Conservation (phyloP, 1,284 basidiomycete species). For the Malassezia dermatis region DNA sequence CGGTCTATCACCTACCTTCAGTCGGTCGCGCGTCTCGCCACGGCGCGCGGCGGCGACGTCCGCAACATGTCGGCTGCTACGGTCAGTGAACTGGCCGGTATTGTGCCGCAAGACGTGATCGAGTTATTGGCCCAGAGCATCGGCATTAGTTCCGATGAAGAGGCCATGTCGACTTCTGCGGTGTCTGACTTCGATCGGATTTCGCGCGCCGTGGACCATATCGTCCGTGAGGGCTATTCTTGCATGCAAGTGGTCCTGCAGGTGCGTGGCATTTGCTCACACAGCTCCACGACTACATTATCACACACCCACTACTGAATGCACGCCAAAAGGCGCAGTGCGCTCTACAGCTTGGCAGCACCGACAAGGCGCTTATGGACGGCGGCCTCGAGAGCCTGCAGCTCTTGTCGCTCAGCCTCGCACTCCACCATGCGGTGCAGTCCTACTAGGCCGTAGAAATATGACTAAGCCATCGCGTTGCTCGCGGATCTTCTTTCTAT, state of each 20-base stretch:
- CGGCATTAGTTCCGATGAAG: conserved; percentile 58
- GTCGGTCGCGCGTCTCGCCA: conserved; percentile 69
- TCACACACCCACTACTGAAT: conserved; percentile 67
- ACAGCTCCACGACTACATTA: conserved; percentile 81
- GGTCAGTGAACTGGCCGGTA: conserved; percentile 93
- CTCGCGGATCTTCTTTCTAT: neutral
- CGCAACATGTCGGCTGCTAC: conserved; percentile 35
- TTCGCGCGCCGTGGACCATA: conserved; percentile 60
- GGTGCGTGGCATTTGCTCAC: conserved; percentile 50
- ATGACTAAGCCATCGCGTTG: neutral
- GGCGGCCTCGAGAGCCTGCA: conserved; percentile 98
- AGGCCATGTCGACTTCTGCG: conserved; percentile 23
- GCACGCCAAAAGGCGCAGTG: conserved; percentile 72
- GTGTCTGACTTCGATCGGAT: conserved; percentile 60
- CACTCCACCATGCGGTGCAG: conserved; percentile 49
- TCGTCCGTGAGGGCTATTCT: conserved; percentile 82
- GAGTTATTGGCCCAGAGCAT: conserved; percentile 60
- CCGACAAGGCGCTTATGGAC: conserved; percentile 89
- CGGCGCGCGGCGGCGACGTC: conserved; percentile 21
- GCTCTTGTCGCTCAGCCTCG: conserved; percentile 73
- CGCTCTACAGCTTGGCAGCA: conserved; percentile 78
- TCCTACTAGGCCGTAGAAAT: neutral
- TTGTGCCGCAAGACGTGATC: conserved; percentile 70
- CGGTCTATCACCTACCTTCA: conserved; percentile 98
- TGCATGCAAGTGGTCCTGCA: conserved; percentile 80